Evolutionary conservation across 441 rosid genomes (phyloP).

Genomic region (Croton laevigatus): DNA sequence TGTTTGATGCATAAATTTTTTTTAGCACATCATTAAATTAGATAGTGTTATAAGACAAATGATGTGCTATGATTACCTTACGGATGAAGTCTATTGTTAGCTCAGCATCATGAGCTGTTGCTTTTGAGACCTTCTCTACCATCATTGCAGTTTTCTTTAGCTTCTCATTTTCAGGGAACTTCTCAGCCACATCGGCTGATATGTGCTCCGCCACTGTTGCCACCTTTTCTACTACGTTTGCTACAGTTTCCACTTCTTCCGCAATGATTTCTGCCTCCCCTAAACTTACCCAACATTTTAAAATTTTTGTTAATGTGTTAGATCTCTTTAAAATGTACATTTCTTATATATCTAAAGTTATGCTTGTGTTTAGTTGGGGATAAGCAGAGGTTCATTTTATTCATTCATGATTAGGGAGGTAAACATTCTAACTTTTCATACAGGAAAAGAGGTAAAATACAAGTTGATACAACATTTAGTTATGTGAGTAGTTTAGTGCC

Average conservation of each 20-base stretch:
- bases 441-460: too few relatives aligned
- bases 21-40: too few relatives aligned
- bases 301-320: too few relatives aligned
- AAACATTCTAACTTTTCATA: too few relatives aligned
- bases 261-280: conserved; percentile 51
- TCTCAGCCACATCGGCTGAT: conserved; percentile 45
- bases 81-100: conserved; percentile 39
- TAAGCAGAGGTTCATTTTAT: too few relatives aligned
- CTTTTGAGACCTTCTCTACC: conserved; percentile 50
- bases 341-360: background rate
- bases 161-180: conserved; percentile 44
- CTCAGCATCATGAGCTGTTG: conserved; percentile 59
- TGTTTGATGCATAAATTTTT: conserved; percentile 6
- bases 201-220: conserved; percentile 48
- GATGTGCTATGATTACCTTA: conserved; percentile 34
- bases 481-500: too few relatives aligned
- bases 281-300: conserved; percentile 2
- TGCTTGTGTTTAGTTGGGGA: background rate
- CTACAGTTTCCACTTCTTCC: conserved; percentile 46
- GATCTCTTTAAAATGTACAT: background rate
- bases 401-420: too few relatives aligned
- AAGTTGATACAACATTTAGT: too few relatives aligned
- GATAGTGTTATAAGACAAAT: too few relatives aligned
- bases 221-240: conserved; percentile 65
- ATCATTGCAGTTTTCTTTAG: conserved; percentile 51